A percentile compares a stretch with the other conserved stretches of the same genome.
Conservation (phyloP, 805 yeast genomes). For the Saturnispora kantuleensis region DNA sequence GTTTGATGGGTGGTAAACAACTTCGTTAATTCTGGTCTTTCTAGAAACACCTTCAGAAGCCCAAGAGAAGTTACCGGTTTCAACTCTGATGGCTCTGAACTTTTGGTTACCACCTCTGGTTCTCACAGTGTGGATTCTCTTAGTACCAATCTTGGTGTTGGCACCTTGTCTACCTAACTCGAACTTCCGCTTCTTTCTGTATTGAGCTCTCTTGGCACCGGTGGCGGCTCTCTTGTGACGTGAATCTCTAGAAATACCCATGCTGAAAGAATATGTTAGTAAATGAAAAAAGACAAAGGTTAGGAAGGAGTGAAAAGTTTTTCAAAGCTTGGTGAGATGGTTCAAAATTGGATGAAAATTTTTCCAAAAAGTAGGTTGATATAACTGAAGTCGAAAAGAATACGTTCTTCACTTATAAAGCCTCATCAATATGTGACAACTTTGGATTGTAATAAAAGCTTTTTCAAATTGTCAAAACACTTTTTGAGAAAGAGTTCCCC, state of each 20-base stretch:
- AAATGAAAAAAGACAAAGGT: neutral
- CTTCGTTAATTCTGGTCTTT: conserved; percentile 98
- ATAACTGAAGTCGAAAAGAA: neutral
- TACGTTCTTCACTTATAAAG: too few species aligned
- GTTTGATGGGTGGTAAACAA: conserved; percentile 98
- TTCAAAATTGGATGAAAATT: too few species aligned
- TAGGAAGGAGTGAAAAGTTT: neutral
- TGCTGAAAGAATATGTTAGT: conserved; percentile 25
- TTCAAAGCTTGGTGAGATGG: neutral
- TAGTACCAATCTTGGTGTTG: conserved; percentile 97
- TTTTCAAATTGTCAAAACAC: too few species aligned
- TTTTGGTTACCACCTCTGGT: conserved; percentile 99
- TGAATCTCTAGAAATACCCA: conserved; percentile 99
- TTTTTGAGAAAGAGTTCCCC: too few species aligned
- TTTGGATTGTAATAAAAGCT: too few species aligned
- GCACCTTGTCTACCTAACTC: conserved; percentile 99
- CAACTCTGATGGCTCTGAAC: conserved; percentile 99
- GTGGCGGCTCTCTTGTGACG: conserved; percentile 99
- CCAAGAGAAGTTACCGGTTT: conserved; percentile 99
- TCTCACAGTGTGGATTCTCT: conserved; percentile 98
- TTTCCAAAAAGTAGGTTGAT: conserved; percentile 5
- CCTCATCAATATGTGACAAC: too few species aligned
- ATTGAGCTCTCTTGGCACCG: conserved; percentile 99
- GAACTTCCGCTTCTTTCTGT: conserved; percentile 99
- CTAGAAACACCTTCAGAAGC: conserved; percentile 97